Evolutionary conservation across 805 yeast genomes (phyloP), one percentile per base, ranked within the genome.

Genomic region (Hanseniaspora vineae): DNA sequence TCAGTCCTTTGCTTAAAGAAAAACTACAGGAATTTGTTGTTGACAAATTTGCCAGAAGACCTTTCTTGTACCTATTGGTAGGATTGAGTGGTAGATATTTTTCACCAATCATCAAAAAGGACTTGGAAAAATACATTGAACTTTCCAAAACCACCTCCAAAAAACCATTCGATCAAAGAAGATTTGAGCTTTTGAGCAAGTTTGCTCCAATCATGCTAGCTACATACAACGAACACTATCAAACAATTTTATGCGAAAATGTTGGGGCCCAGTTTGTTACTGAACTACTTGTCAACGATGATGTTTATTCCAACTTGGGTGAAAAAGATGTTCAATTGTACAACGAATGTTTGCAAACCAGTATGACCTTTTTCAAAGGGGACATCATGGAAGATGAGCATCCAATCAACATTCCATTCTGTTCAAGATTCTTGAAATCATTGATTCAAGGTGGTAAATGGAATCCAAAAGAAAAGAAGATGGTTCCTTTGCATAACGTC

Each of bases 401-500:
- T 61, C 73, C 85, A 49, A 70, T 84, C 54, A 78, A 75, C 55
- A 77, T 76, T 58, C 84, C 92, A 46, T 84, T 81, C 61, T 74
- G 84, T 29, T 72, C 86, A 2, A 78, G 96, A 69, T 69, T 83
- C 46, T 66, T 87, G 53, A 81, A 85, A 62, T 69, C 86, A 0
- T 68, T 87, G 56, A 82, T 87, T 54, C 94, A 84, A 65, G 90
- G 89, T 51, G 89, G 89, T 57, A 85, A 80, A 59, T 86, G 87
- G 83, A 80, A 81, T 58, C 75, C 72, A 58, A 77, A 79, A 65
- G 77, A 71, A 55, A 78, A 72, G 64, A 72, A 65, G 57, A 66
- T 72, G 44, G 72, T 58, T 49, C 70, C 70, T 49, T 54, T 72
- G 42, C 71, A 67, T 12, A 66, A 56, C 45, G 66, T 64, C 51